Conservation (phyloP, 441 rosid genomes). For the Populus hybrid region DNA sequence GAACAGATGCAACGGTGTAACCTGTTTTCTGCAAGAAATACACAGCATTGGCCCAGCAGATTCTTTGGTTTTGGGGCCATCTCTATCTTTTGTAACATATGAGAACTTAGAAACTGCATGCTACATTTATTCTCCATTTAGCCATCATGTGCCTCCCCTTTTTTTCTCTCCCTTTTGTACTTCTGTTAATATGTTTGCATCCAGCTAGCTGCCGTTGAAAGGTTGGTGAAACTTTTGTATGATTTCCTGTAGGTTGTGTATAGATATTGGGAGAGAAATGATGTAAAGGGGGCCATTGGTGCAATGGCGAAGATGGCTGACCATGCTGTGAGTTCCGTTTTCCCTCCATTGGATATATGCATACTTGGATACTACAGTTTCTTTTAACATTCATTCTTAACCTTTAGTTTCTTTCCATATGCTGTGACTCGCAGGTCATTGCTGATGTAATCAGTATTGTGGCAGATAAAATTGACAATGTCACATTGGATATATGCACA, state of each 20-base stretch:
- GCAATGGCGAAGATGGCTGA: conserved; percentile 96
- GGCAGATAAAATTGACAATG: conserved; percentile 59
- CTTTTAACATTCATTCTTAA: not conserved
- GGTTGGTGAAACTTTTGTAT: conserved; percentile 26
- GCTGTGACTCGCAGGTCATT: conserved; percentile 57
- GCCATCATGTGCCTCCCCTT: not conserved
- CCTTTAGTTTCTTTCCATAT: conserved; percentile 5
- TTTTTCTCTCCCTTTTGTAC: not conserved
- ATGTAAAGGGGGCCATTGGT: conserved; percentile 67
- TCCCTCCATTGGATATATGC: not conserved
- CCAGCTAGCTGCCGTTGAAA: conserved; percentile 1
- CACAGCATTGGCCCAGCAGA: not conserved
- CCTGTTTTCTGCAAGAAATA: not conserved
- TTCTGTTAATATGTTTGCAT: not conserved
- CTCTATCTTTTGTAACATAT: not conserved
- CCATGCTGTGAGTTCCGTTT: conserved; percentile 59
- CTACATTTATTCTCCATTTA: conserved; percentile 3
- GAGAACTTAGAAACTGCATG: not conserved
- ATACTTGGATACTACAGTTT: not conserved
- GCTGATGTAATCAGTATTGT: conserved; percentile 76
- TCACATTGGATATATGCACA: conserved; percentile 79
- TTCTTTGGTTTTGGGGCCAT: not conserved
- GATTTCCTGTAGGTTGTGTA: conserved; percentile 58
- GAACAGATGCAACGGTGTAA: not conserved
- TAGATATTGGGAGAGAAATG: conserved; percentile 88